Conservation (phyloP, 2,329 filamentous ascomycete species). For the Sclerotinia spermophila region DNA sequence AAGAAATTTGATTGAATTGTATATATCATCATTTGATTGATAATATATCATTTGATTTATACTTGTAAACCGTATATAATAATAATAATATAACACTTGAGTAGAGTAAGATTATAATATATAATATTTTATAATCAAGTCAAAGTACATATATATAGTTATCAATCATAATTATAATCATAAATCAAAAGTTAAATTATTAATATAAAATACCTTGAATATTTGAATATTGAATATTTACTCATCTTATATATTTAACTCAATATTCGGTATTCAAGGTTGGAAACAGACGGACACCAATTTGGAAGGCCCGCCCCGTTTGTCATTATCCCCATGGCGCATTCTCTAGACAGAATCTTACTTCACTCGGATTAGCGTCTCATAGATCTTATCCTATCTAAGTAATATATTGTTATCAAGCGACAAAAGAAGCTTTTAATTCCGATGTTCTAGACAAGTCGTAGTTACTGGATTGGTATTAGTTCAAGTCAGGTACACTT, state of each 20-base stretch:
- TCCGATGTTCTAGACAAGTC: background rate
- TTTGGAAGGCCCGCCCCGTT: background rate
- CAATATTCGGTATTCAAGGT: conserved; percentile 3
- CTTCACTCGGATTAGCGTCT: fast-evolving
- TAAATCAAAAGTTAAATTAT: background rate
- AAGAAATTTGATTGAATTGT: background rate
- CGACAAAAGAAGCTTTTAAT: background rate
- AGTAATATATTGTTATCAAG: background rate
- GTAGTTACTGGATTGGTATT: background rate
- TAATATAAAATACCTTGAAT: too few relatives aligned
- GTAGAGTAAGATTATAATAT: background rate
- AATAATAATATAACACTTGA: too few relatives aligned
- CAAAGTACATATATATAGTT: too few relatives aligned
- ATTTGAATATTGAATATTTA: too few relatives aligned
- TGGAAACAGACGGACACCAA: background rate
- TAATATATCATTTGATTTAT: background rate
- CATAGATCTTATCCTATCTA: background rate
- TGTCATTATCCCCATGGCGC: background rate
- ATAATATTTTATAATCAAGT: background rate
- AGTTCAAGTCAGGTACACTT: background rate
- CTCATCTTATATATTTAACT: too few relatives aligned
- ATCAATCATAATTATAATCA: background rate
- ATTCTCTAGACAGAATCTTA: too few relatives aligned
- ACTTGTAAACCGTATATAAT: too few relatives aligned
- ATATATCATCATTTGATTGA: background rate